Evolutionary conservation across 192 early-diverging fungal genomes (phyloP), one percentile per base, ranked within the genome.

Genomic region (Coemansia sp.): DNA sequence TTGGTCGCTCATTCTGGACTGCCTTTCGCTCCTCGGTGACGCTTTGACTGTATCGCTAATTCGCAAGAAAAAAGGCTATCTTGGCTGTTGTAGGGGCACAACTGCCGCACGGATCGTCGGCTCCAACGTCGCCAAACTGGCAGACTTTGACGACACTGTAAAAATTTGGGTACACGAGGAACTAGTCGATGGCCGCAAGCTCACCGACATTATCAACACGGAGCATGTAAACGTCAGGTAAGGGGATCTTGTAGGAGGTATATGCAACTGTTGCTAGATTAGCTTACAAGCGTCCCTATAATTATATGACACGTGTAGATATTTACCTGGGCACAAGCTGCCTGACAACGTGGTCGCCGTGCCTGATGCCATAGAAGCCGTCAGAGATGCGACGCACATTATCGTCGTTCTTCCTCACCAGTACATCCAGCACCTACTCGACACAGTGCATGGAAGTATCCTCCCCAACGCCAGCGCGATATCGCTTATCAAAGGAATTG

Each of bases 151-250:
- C 81, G 65, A 76, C 29, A 84, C 89, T 42, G 94, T 97, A 62
- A 89, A 88, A 59, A 93, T 95, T 90, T 99, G 95, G 95, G 97
- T 99, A 19, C 95, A 90, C 84, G 95, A 99, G 77, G 97, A 99
- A 78, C 59, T 90, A 36, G 82, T 95, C 42, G 80, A 94, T 51
- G 94, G 92, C 42, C 73, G 89, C 63, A 92, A 92, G 42, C 87
- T 99, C 36, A 93, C 95, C 13, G 92, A 97, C 12, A 90, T 98
- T 70, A 97, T 99, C 84, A 99, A 99, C 87, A 89, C 85, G 20
- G 76, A 86, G 62, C 95, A 98, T 80, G 95, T 94, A 80, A 99
- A 97, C 76, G 89, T 89, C 68, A 92, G 93, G 87, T 81, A 74
- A 68, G 34, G 34, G 72, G 41, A 15, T 31, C n/a, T 15, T 24